Evolutionary conservation across 371 early-diverging fungal genomes (phyloP), one percentile per base, ranked within the genome.

Genomic region (Gilbertella persicaria): DNA sequence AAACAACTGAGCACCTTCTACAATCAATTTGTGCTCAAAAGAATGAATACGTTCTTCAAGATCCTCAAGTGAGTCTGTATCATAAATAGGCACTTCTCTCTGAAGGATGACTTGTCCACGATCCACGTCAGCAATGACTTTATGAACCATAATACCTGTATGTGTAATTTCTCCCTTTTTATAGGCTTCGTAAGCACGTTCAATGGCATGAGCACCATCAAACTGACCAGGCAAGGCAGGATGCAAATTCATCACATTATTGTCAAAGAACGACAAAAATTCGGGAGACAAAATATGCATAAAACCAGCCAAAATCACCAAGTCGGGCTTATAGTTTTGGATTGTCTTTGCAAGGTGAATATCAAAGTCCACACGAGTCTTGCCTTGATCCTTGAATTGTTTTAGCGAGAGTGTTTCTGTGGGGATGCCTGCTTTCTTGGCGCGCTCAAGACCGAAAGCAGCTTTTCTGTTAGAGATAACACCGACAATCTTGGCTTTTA

Each of bases 91-190:
- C 3, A 96, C 82, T 48, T 83, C 78, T 50, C 84, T 71, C 48
- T 84, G 75, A 47, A 93, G 41, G n/a, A 98, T 83, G 19, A 93
- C 93, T 52, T 87, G 83, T 23, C 98, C 98, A 28, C 90, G 80
- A 70, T 98, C 98, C 10, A 98, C 97, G 59, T 91, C 94, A 0
- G 93, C 86, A 57, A 97, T 95, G 24, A 96, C 97, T 36, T 91
- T 84, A 70, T 98, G 97, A 10, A 98, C 94, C 98, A 98, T 98
- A 48, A 94, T 89, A 24, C 98, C 98, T 0, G 97, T 96, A 19
- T 87, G 69, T 30, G 67, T 64, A 25, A 94, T 90, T 46, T 84
- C 66, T 8, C 94, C 94, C 49, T 80, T 69, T 64, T 86, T 59
- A 51, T 76, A 93, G 21, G 93, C 97, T 17, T 85, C 85, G 60